Conservation (phyloP, 352 stramenopile genomes). For the Paralagenidium karlingii region DNA sequence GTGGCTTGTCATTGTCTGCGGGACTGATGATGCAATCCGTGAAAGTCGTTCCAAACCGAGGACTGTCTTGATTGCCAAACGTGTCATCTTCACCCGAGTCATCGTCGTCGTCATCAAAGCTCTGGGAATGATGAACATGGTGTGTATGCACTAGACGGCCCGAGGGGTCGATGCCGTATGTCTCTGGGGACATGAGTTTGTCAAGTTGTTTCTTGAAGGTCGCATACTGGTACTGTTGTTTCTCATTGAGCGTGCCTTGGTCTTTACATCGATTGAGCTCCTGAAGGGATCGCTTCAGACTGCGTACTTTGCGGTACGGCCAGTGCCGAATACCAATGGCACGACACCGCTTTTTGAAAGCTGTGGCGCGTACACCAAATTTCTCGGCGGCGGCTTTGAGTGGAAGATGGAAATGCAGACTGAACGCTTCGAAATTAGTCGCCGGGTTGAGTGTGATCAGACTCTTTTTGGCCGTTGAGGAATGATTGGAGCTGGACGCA, state of each 20-base stretch:
- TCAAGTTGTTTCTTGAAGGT: slow-evolving; percentile 55
- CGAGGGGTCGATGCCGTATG: slow-evolving; percentile 52
- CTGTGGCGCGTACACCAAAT: slow-evolving; percentile 55
- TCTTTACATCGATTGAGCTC: slow-evolving; percentile 48
- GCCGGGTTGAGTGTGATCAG: slow-evolving; percentile 35
- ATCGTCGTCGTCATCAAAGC: slow-evolving; percentile 39
- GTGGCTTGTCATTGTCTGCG: slow-evolving; percentile 24
- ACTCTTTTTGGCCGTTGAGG: slow-evolving; percentile 25
- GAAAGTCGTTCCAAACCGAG: slow-evolving; percentile 26
- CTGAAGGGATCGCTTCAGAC: slow-evolving; percentile 47
- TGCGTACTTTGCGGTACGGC: slow-evolving; percentile 61
- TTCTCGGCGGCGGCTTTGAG: slow-evolving; percentile 59
- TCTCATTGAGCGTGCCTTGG: slow-evolving; percentile 37
- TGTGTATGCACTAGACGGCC: slow-evolving; percentile 24
- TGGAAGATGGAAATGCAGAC: slow-evolving; percentile 48
- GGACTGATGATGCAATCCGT: slow-evolving; percentile 44
- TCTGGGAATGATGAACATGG: too few species aligned
- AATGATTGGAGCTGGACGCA: too few species aligned
- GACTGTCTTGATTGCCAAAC: slow-evolving; percentile 22
- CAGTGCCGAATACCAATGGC: slow-evolving; percentile 62
- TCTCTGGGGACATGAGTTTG: slow-evolving; percentile 48
- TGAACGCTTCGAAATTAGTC: slow-evolving; percentile 64
- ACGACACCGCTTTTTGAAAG: slow-evolving; percentile 65
- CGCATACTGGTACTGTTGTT: slow-evolving; percentile 40
- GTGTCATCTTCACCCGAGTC: slow-evolving; percentile 40